Evolutionary conservation across 305 asterid species (phyloP).

Genomic region (Fraxinus dipetala): DNA sequence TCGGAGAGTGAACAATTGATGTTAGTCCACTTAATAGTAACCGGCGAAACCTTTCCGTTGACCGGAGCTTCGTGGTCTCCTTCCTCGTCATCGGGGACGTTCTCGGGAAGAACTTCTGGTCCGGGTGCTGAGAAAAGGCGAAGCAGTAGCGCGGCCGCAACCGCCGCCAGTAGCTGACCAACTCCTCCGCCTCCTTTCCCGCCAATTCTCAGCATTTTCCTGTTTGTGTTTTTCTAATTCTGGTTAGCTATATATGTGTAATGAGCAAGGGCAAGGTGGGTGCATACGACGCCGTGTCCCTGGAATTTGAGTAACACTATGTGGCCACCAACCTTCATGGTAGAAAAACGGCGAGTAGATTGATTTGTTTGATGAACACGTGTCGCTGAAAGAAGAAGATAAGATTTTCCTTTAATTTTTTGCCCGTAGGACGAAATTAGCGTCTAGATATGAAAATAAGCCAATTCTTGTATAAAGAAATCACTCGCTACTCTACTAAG

Average conservation of each 20-base stretch:
- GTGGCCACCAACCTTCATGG: background rate
- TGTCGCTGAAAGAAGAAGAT: conserved; percentile 25
- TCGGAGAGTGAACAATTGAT: conserved; percentile 76
- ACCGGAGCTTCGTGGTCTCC: conserved; percentile 35
- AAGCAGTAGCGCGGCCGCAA: conserved; percentile 75
- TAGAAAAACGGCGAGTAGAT: conserved; percentile 5
- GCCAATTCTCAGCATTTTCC: conserved; percentile 59
- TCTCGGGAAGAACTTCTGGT: conserved; percentile 50
- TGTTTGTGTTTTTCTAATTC: background rate
- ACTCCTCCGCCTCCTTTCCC: conserved; percentile 70
- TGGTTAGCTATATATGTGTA: background rate
- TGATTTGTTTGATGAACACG: conserved; percentile 28
- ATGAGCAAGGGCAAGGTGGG: background rate
- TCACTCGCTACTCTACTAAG: too few species aligned
- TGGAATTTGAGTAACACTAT: background rate
- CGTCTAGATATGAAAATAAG: background rate
- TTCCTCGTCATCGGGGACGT: conserved; percentile 36
- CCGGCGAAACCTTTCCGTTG: conserved; percentile 63
- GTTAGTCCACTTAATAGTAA: conserved; percentile 67
- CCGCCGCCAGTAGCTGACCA: conserved; percentile 82
- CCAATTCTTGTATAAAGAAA: too few species aligned
- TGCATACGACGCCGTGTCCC: conserved; percentile 23
- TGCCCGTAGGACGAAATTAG: background rate
- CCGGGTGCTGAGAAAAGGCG: conserved; percentile 74
- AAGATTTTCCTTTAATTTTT: conserved; percentile 17